phyloP scores from a whole-genome alignment of 345 rosid species.

The Melastoma malabathricum region DNA sequence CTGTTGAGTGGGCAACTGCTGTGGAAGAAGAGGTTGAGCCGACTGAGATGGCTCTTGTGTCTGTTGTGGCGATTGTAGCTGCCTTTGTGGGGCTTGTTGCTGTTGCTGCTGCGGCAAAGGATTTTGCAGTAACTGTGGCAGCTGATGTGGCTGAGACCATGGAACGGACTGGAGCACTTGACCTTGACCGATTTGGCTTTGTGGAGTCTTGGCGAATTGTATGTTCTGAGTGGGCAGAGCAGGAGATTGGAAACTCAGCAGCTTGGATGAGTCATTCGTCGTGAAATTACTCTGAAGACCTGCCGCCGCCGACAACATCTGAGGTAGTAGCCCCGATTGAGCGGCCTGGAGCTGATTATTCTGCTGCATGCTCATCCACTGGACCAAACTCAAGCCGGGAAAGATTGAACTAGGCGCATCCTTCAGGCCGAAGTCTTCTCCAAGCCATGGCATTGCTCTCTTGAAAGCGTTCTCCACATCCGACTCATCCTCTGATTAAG shows the following conservation, averaged over 20 bases:
- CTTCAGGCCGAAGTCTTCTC: conserved; percentile 85
- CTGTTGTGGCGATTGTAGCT: conserved; percentile 16
- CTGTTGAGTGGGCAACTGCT: conserved; percentile 23
- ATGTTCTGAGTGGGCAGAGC: conserved; percentile 30
- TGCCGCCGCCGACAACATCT: conserved; percentile 41
- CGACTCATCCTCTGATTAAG: conserved; percentile 63
- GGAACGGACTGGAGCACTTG: conserved; percentile 30
- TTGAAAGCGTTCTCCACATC: conserved; percentile 81
- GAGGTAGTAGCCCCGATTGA: conserved; percentile 49
- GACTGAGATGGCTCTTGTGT: conserved; percentile 30
- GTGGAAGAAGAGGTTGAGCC: conserved; percentile 9
- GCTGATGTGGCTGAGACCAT: conserved; percentile 72
- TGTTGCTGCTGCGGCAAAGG: conserved; percentile 23
- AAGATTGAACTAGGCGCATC: conserved; percentile 61
- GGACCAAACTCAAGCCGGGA: conserved; percentile 85
- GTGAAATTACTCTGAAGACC: conserved; percentile 43
- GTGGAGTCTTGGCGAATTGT: conserved; percentile 53
- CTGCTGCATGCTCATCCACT: conserved; percentile 99
- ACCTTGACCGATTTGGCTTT: conserved; percentile 48
- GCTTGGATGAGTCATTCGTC: conserved; percentile 67
- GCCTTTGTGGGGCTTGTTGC: conserved; percentile 26
- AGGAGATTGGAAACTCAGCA: conserved; percentile 72
- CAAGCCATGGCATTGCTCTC: conserved; percentile 94
- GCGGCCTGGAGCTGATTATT: conserved; percentile 55
- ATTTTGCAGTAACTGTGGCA: conserved; percentile 17